Percentiles rank a stretch among this genome's conserved stretches.
These are phyloP conservation scores for Pyrenophora teres DNA, from an alignment of 2,329 filamentous ascomycete species.

Conservation along the genomic window DNA sequence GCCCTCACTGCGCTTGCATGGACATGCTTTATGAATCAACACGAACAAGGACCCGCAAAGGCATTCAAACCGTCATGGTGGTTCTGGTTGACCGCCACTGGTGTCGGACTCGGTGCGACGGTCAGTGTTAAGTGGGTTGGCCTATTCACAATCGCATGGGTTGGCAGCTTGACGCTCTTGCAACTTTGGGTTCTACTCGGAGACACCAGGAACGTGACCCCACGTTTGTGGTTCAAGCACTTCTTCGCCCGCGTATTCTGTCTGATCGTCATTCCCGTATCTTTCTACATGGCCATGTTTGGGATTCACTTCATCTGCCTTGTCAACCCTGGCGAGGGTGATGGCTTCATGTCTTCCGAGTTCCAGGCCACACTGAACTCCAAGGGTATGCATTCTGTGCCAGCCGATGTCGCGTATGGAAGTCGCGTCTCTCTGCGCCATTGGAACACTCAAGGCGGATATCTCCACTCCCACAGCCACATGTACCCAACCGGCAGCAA, in stretches of 20 bases:
- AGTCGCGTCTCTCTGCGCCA: constrained; percentile 87
- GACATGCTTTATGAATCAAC: constrained; percentile 93
- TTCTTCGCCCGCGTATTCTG: constrained; percentile 90
- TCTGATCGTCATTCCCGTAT: constrained; percentile 82
- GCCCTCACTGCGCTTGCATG: constrained; percentile 89
- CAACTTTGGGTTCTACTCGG: constrained; percentile 96
- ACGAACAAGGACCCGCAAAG: constrained; percentile 86
- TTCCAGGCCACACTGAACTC: constrained; percentile 97
- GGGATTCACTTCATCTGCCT: constrained; percentile 94
- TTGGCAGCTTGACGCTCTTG: constrained; percentile 84
- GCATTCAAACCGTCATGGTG: constrained; percentile 93
- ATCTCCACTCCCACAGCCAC: constrained; percentile 92
- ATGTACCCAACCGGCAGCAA: constrained; percentile 99
- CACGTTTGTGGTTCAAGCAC: constrained; percentile 89
- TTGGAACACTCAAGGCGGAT: constrained; percentile 96
- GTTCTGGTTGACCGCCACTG: constrained; percentile 93
- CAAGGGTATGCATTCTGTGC: constrained; percentile 94
- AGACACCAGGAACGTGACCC: constrained; percentile 82
- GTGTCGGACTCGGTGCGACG: constrained; percentile 85
- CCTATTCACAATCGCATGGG: constrained; percentile 98
- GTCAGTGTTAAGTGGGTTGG: constrained; percentile 99
- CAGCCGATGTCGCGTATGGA: constrained; percentile 88
- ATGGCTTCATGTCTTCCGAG: constrained; percentile 99
- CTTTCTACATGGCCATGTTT: constrained; percentile 97
- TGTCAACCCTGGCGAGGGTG: constrained; percentile 92